phyloP scores from a whole-genome alignment of 208 protist species.

The Naegleria fowleri region DNA sequence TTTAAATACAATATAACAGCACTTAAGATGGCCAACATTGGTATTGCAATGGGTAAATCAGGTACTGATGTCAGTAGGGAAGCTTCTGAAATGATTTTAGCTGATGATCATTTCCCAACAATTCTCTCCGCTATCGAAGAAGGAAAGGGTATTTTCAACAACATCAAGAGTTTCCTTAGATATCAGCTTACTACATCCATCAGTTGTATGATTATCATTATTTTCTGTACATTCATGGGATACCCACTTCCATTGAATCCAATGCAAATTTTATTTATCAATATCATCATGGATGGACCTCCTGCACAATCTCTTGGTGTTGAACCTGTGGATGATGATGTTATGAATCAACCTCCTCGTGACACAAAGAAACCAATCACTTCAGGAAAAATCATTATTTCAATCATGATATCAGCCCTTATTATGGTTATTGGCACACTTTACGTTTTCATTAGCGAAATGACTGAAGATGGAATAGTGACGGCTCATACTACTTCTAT shows the following conservation, averaged over 20 bases:
- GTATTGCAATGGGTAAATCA: constrained; percentile 92
- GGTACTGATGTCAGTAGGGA: constrained; percentile 94
- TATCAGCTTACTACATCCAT: constrained; percentile 96
- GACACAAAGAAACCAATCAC: constrained; percentile 74
- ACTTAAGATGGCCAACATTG: constrained; percentile 96
- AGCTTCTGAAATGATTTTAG: constrained; percentile 90
- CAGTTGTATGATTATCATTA: constrained; percentile 53
- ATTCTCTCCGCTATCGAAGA: constrained; percentile 91
- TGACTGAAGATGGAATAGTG: constrained; percentile 30
- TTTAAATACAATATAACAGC: too few relatives aligned
- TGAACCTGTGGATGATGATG: constrained; percentile 69
- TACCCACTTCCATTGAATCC: constrained; percentile 61
- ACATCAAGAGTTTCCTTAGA: constrained; percentile 94
- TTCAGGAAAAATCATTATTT: constrained; percentile 38
- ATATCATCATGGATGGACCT: constrained; percentile 97
- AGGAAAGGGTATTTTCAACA: constrained; percentile 90
- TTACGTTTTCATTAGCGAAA: constrained; percentile 35
- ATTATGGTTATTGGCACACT: constrained; percentile 47
- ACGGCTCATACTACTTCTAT: constrained; percentile 45
- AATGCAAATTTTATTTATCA: constrained; percentile 92
- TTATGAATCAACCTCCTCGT: constrained; percentile 78
- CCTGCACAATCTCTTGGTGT: constrained; percentile 91
- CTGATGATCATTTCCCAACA: constrained; percentile 92
- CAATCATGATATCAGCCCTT: constrained; percentile 34
- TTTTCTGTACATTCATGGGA: constrained; percentile 54